A percentile compares a stretch with the other conserved stretches of the same genome.
These are phyloP conservation scores for Fusarium kyushuense DNA, from an alignment of 2,329 filamentous ascomycete genomes.

Conservation along the genomic window DNA sequence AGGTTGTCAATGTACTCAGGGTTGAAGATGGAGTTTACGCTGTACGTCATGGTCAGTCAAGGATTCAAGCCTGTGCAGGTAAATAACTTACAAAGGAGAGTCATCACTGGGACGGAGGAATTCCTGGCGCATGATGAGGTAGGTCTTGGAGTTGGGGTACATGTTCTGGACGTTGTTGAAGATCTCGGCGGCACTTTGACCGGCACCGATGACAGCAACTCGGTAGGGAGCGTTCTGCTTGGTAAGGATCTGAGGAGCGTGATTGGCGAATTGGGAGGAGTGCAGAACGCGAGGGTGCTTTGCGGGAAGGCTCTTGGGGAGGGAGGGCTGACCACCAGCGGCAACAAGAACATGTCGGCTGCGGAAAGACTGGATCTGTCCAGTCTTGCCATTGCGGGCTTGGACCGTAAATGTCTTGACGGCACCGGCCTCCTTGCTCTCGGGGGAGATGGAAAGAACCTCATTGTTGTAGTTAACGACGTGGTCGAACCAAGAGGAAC, in stretches of 20 bases:
- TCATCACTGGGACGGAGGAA: constrained; percentile 93
- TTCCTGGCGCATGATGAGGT: constrained; percentile 82
- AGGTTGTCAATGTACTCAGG: constrained; percentile 84
- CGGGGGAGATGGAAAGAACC: constrained; percentile 77
- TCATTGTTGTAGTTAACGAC: constrained; percentile 82
- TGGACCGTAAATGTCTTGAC: constrained; percentile 76
- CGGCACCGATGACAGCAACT: constrained; percentile 87
- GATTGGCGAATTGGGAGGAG: constrained; percentile 84
- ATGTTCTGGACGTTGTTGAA: constrained; percentile 87
- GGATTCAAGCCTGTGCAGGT: not conserved
- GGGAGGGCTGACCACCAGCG: constrained; percentile 72
- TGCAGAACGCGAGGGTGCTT: constrained; percentile 82
- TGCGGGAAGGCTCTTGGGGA: constrained; percentile 76
- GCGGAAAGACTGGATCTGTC: constrained; percentile 63
- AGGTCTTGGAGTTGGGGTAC: constrained; percentile 84
- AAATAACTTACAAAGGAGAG: constrained; percentile 83
- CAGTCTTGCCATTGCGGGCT: constrained; percentile 71
- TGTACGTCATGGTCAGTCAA: constrained; percentile 55
- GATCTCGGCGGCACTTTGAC: constrained; percentile 95
- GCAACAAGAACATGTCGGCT: constrained; percentile 75
- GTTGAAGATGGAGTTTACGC: constrained; percentile 97
- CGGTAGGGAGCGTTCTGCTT: constrained; percentile 70
- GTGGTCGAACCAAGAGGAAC: constrained; percentile 80
- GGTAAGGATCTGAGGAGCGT: constrained; percentile 69
- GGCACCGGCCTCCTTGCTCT: constrained; percentile 60